Conservation (phyloP, 2,329 filamentous ascomycete genomes). For the Pochonia chlamydosporia region DNA sequence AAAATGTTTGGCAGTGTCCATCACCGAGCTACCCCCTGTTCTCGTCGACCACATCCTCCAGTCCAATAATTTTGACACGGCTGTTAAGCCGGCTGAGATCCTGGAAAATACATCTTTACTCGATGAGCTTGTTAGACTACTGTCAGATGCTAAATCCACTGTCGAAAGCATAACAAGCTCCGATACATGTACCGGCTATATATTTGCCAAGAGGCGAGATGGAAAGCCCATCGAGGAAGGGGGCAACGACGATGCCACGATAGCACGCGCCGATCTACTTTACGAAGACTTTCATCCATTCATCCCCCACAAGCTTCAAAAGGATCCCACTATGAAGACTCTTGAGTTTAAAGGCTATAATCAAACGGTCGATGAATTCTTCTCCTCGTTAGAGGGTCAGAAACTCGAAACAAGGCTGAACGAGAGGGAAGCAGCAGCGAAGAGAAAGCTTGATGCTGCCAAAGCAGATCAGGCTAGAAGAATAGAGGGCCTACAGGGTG, state of each 20-base stretch:
- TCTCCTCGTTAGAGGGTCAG: constrained; percentile 92
- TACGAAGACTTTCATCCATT: constrained; percentile 98
- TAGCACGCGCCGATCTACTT: constrained; percentile 47
- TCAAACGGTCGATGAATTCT: constrained; percentile 92
- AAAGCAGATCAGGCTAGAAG: constrained; percentile 77
- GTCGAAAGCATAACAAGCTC: constrained; percentile 63
- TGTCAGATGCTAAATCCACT: constrained; percentile 61
- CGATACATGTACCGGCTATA: constrained; percentile 71
- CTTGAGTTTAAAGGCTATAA: constrained; percentile 83
- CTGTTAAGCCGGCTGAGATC: constrained; percentile 61
- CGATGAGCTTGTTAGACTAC: constrained; percentile 58
- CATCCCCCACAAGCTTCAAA: constrained; percentile 70
- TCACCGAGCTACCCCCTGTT: constrained; percentile 83
- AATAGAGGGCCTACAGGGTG: constrained; percentile 75
- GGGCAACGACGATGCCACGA: constrained; percentile 18
- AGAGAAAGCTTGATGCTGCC: constrained; percentile 79
- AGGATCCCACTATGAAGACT: constrained; percentile 59
- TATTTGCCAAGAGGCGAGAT: constrained; percentile 64
- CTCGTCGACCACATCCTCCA: constrained; percentile 81
- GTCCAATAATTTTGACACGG: constrained; percentile 62
- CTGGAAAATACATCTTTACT: constrained; percentile 60
- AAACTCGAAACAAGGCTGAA: constrained; percentile 78
- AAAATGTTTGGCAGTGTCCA: constrained; percentile 74
- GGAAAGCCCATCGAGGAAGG: constrained; percentile 5
- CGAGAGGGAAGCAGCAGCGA: constrained; percentile 76